phyloP scores from a whole-genome alignment of 78 protist genomes.

The Guillardia theta region DNA sequence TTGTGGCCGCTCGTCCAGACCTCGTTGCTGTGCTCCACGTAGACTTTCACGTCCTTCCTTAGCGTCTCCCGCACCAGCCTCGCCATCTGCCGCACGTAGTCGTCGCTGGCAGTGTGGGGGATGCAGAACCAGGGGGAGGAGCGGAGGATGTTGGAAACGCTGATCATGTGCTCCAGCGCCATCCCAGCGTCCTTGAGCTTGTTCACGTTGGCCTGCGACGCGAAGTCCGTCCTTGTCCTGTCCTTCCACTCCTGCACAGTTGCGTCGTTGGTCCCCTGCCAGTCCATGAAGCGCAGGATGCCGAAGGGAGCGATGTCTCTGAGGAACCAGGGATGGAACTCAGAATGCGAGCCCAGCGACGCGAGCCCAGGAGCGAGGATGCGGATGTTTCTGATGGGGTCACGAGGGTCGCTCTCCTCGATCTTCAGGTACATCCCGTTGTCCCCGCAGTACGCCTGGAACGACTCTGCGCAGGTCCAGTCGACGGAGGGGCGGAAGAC shows the following conservation, averaged over 20 bases:
- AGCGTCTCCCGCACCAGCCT: neutral
- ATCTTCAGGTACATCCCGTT: neutral
- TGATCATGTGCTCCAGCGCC: neutral
- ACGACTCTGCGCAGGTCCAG: neutral
- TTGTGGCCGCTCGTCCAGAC: neutral
- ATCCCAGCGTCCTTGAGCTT: too few species aligned
- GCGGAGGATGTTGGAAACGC: neutral
- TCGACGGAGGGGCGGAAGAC: neutral
- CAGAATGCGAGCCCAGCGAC: neutral
- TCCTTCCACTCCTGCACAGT: too few species aligned
- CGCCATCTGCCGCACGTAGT: neutral
- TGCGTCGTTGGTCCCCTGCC: neutral
- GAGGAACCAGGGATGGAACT: constrained; percentile 16
- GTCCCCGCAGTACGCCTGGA: constrained; percentile 28
- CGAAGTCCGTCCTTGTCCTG: too few species aligned
- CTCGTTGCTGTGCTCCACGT: constrained; percentile 40
- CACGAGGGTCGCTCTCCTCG: neutral
- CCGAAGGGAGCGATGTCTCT: neutral
- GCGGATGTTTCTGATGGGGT: constrained; percentile 16
- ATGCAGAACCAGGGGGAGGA: constrained; percentile 16
- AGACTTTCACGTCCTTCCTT: neutral
- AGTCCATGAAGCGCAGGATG: constrained; percentile 37
- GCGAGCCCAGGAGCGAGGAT: neutral
- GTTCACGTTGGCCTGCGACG: too few species aligned
- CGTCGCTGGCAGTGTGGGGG: constrained; percentile 34